phyloP scores from a whole-genome alignment of 2,329 filamentous ascomycete genomes.

The Rosellinia necatrix region DNA sequence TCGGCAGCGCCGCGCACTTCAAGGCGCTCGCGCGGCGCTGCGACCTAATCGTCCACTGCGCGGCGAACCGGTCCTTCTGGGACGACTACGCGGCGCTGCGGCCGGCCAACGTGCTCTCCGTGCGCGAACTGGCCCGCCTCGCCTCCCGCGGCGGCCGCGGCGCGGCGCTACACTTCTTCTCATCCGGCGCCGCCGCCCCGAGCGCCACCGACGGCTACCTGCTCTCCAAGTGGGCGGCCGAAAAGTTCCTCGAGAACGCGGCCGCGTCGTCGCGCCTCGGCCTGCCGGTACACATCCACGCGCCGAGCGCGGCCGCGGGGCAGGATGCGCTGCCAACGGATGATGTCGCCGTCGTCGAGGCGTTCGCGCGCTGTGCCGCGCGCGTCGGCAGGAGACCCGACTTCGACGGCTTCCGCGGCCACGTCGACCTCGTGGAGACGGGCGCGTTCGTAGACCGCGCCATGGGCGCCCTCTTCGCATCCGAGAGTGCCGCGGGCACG shows the following conservation, averaged over 20 bases:
- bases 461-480: background rate
- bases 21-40: too few relatives aligned
- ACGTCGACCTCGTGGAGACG: background rate
- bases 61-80: constrained; percentile 46
- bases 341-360: background rate
- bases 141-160: too few relatives aligned
- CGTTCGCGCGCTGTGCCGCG: background rate
- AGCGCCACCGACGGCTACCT: constrained; percentile 32
- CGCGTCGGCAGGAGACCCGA: background rate
- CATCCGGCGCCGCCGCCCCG: constrained; percentile 35
- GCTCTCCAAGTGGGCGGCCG: constrained; percentile 35
- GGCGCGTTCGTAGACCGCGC: background rate
- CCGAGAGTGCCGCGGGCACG: too few relatives aligned
- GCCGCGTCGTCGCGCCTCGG: background rate
- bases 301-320: background rate
- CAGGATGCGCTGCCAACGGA: too few relatives aligned
- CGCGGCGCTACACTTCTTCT: constrained; percentile 49
- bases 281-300: background rate
- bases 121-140: constrained; percentile 39
- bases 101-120: constrained; percentile 43
- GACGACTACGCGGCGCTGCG: constrained; percentile 45
- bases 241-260: constrained; percentile 31
- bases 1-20: too few relatives aligned
- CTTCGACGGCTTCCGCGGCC: background rate
- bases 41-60: constrained; percentile 57